These are phyloP conservation scores for Geotrichum siamense DNA, from an alignment of 1,139 yeast species.

Conservation along the genomic window DNA sequence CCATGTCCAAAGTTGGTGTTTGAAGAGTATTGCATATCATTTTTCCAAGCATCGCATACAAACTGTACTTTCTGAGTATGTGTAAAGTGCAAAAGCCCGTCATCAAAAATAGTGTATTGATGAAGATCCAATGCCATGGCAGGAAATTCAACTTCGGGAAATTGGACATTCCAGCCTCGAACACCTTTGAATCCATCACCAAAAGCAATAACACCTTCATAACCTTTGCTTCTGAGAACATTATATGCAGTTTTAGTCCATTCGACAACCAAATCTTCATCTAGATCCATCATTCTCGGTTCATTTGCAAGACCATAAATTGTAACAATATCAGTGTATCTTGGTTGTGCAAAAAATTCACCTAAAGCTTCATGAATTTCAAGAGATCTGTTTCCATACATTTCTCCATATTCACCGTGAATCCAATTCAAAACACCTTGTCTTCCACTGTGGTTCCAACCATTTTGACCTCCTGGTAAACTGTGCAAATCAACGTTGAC, in stretches of 20 bases:
- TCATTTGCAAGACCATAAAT: conserved; percentile 86
- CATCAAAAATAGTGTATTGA: conserved; percentile 56
- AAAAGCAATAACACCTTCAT: conserved; percentile 28
- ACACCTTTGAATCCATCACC: conserved; percentile 36
- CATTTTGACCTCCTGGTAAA: conserved; percentile 93
- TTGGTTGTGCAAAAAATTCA: conserved; percentile 55
- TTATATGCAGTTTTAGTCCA: conserved; percentile 34
- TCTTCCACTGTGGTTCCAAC: conserved; percentile 89
- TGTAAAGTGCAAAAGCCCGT: conserved; percentile 49
- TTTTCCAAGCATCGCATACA: conserved; percentile 43
- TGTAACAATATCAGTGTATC: conserved; percentile 62
- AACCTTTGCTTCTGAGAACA: conserved; percentile 28
- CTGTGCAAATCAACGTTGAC: conserved; percentile 95
- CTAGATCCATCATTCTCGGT: conserved; percentile 61
- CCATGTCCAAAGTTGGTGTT: conserved; percentile 51
- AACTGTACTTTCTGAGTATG: conserved; percentile 36
- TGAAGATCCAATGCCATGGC: conserved; percentile 57
- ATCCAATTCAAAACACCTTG: conserved; percentile 58
- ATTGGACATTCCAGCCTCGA: conserved; percentile 29
- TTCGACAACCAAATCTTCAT: conserved; percentile 25
- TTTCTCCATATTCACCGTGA: conserved; percentile 41
- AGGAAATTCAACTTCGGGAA: conserved; percentile 50
- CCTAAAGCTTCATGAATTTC: conserved; percentile 56
- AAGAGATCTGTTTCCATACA: conserved; percentile 47
- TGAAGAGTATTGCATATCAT: conserved; percentile 43